These are phyloP conservation scores for Thermomyces lanuginosus DNA, from an alignment of 2,329 filamentous ascomycete genomes.

Conservation along the genomic window DNA sequence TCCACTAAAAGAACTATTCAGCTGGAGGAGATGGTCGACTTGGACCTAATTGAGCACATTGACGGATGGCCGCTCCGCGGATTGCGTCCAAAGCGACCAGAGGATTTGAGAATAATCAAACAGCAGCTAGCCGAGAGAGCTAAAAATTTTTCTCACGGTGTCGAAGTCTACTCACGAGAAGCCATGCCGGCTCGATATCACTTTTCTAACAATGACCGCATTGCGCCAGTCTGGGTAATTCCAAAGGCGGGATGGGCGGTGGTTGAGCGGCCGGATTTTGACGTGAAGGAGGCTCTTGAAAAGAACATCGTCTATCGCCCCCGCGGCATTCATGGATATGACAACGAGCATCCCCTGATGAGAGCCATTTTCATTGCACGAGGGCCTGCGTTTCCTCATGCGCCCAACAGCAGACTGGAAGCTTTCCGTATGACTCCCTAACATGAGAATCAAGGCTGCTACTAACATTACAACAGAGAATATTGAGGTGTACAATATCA, in stretches of 20 bases:
- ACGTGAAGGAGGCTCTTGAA: constrained; percentile 50
- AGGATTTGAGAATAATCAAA: constrained; percentile 53
- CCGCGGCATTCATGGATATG: constrained; percentile 79
- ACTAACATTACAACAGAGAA: constrained; percentile 47
- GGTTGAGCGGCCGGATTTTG: constrained; percentile 62
- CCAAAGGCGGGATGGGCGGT: constrained; percentile 89
- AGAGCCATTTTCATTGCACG: constrained; percentile 84
- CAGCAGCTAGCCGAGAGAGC: constrained; percentile 39
- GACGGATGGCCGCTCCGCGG: constrained; percentile 94
- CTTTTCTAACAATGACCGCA: constrained; percentile 72
- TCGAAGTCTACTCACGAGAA: constrained; percentile 72
- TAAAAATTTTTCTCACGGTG: constrained; percentile 41
- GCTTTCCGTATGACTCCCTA: constrained; percentile 56
- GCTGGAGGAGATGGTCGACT: constrained; percentile 74
- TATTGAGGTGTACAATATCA: constrained; percentile 82
- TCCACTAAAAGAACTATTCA: constrained; percentile 66
- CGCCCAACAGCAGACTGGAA: constrained; percentile 61
- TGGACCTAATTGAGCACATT: constrained; percentile 58
- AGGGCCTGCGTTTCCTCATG: constrained; percentile 80
- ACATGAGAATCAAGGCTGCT: not conserved
- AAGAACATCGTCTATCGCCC: constrained; percentile 58
- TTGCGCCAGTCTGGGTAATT: constrained; percentile 87
- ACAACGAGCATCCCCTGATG: constrained; percentile 90
- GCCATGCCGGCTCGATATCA: constrained; percentile 90
- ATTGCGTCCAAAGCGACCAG: constrained; percentile 57